Percentiles rank a stretch among this genome's conserved stretches.
Evolutionary conservation across 2,329 filamentous ascomycete genomes (phyloP).

Genomic region (Cadophora luteo-olivacea): DNA sequence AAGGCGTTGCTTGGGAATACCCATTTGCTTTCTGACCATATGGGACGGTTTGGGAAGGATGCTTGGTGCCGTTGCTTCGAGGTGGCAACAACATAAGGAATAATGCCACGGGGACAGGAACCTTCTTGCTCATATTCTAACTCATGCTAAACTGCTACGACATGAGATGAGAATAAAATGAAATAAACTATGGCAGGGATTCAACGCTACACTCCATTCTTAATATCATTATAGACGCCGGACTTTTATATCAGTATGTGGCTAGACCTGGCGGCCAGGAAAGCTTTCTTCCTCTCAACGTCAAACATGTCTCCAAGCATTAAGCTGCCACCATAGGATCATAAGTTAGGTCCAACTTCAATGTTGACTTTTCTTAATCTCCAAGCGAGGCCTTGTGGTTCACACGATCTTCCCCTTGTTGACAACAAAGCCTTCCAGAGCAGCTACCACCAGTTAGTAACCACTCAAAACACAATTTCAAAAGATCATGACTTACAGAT

Average conservation of each 20-base stretch:
- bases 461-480: too few species aligned
- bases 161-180: background rate
- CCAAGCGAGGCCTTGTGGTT: background rate
- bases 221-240: slow-evolving; percentile 20
- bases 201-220: background rate
- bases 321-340: background rate
- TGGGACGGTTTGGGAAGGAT: background rate
- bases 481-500: slow-evolving; percentile 62
- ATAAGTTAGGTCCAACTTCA: background rate
- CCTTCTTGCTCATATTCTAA: background rate
- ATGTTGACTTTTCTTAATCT: background rate
- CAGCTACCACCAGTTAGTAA: slow-evolving; percentile 55
- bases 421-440: slow-evolving; percentile 88
- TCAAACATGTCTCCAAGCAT: background rate
- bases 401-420: slow-evolving; percentile 80
- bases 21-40: slow-evolving; percentile 24
- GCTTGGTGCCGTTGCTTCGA: background rate
- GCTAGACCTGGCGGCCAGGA: background rate
- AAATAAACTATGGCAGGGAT: background rate
- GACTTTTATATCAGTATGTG: slow-evolving; percentile 27
- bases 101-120: too few species aligned
- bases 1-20: slow-evolving; percentile 21
- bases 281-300: background rate
- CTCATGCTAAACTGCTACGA: background rate
- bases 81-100: background rate